phyloP scores from a whole-genome alignment of 495 filamentous ascomycete genomes.

The Trichoderma reesei region DNA sequence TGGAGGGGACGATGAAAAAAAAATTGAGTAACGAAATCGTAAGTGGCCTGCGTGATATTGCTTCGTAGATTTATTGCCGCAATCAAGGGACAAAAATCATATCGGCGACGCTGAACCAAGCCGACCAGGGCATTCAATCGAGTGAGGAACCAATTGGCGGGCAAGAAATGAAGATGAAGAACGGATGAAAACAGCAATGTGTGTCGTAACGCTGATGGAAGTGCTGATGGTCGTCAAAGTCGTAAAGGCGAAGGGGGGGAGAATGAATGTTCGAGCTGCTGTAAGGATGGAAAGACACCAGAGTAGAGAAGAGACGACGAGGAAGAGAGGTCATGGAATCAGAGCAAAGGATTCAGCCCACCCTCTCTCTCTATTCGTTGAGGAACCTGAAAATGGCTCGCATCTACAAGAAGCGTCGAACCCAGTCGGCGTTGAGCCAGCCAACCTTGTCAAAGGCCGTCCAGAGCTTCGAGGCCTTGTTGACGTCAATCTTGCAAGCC shows the following conservation, averaged over 20 bases:
- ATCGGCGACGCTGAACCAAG: not conserved
- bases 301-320: not conserved
- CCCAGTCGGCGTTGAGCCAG: slow-evolving; percentile 64
- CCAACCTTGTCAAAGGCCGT: slow-evolving; percentile 81
- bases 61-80: not conserved
- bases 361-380: too few relatives aligned
- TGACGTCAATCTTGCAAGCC: slow-evolving; percentile 96
- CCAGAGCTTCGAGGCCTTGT: slow-evolving; percentile 96
- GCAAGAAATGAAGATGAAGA: too few relatives aligned
- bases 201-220: not conserved
- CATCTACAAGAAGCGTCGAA: slow-evolving; percentile 40
- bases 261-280: not conserved
- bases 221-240: not conserved
- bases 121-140: not conserved
- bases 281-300: too few relatives aligned
- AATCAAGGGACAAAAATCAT: not conserved
- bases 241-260: not conserved
- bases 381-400: too few relatives aligned
- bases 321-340: too few relatives aligned
- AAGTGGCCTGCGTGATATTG: not conserved
- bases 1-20: too few relatives aligned
- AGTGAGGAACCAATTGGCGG: too few relatives aligned
- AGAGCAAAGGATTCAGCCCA: too few relatives aligned
- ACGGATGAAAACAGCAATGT: not conserved
- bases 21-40: not conserved